Evolutionary conservation across 257 asterid genomes (phyloP).

Genomic region (Solanum boliviense): DNA sequence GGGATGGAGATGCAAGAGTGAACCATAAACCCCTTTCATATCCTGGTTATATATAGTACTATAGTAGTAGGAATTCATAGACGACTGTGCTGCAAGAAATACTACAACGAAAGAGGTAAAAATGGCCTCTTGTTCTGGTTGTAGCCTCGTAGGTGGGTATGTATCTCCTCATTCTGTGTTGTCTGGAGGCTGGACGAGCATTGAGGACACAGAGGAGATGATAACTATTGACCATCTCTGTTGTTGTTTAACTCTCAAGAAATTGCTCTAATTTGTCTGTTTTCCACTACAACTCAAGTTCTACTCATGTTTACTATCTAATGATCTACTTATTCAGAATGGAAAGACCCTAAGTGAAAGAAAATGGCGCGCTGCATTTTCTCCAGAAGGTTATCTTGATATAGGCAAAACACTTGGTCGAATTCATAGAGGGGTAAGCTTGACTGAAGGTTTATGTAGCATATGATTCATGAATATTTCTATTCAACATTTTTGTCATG

Average conservation of each 20-base stretch:
- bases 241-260: neutral
- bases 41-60: neutral
- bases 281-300: neutral
- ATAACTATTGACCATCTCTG: neutral
- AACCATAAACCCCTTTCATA: neutral
- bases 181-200: neutral
- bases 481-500: neutral
- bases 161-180: neutral
- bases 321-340: constrained; percentile 33
- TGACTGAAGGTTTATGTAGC: neutral
- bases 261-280: neutral
- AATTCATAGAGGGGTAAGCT: constrained; percentile 73
- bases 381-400: constrained; percentile 76
- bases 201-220: neutral
- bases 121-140: neutral
- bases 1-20: neutral
- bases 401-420: constrained; percentile 72
- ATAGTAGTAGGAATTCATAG: neutral
- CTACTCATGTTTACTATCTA: constrained; percentile 9
- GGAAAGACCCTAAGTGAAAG: constrained; percentile 83
- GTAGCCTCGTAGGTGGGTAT: neutral
- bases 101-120: neutral
- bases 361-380: constrained; percentile 82
- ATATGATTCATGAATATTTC: neutral
- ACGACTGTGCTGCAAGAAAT: neutral